Evolutionary conservation across 768 basidiomycete species (phyloP), one percentile per base, ranked within the genome.

Genomic region (Psilocybe sp.): DNA sequence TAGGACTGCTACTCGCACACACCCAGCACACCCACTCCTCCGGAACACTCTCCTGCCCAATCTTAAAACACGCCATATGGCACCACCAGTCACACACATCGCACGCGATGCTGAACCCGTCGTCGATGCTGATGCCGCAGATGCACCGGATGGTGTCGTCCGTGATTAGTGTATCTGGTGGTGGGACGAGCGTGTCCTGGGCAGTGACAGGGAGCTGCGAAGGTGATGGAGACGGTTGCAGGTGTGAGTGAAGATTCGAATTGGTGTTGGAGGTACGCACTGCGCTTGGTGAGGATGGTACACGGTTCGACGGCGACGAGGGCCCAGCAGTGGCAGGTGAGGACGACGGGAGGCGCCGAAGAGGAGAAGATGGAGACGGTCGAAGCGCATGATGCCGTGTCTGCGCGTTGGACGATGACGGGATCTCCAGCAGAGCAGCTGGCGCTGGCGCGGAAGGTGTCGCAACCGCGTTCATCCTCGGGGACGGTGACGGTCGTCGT

Each of bases 71-170:
- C 7, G 81, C 83, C 6, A 80, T 84, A 68, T 95, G 92, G 57
- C 85, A 87, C 91, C 92, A 94, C 35, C 85, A 78, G 16, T 77
- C 78, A 62, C 92, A 95, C 43, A 71, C 64, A 64, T 94, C 92
- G 69, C 92, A 95, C 9, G 86, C 88, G 54, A 94, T 89, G 9
- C 84, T 86, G 64, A 87, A 89, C 16, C 91, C 91, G 64, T 92
- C 90, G 67, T 92, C 92, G 60, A 82, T 76, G 40, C 75, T 69
- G 52, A 79, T 79, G 5, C 81, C 82, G 65, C 91, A 94, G 51
- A 91, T 87, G 64, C 92, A 94, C 40, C 74, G 72, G 46, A 85
- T 82, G 43, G 71, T 69, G 41, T 84, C 81, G n/a, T 50, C 51
- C 2, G 56, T 48, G 19, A 52, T 34, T 28, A n/a, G 40, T 14